phyloP scores from a whole-genome alignment of 139 green algal genomes.

The Volvox africanus region DNA sequence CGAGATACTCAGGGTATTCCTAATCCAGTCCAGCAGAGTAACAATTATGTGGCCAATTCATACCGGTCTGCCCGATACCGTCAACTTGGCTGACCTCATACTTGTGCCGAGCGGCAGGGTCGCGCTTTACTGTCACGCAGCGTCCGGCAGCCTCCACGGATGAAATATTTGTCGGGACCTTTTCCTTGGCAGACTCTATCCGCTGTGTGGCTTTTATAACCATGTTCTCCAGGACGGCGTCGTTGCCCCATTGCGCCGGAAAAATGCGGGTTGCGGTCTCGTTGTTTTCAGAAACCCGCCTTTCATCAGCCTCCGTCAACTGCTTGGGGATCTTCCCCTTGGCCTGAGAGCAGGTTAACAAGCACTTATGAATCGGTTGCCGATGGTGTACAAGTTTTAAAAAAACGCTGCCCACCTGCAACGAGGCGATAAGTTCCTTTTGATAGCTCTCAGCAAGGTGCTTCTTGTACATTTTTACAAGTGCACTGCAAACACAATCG shows the following conservation, averaged over 20 bases:
- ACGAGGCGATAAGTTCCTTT: constrained; percentile 8
- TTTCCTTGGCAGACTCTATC: neutral
- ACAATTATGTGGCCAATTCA: no score
- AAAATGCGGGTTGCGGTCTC: constrained; percentile 24
- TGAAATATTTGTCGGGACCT: neutral
- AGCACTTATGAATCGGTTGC: neutral
- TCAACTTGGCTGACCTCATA: neutral
- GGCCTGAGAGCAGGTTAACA: neutral
- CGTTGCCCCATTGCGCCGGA: neutral
- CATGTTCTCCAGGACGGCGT: constrained; percentile 17
- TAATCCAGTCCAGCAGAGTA: no score
- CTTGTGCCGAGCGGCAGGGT: neutral
- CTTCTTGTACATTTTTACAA: constrained; percentile 1
- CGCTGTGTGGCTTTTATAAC: constrained; percentile 4
- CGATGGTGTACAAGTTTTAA: neutral
- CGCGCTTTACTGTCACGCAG: neutral
- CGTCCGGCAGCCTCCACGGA: neutral
- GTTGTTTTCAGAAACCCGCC: neutral
- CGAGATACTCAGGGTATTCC: no score
- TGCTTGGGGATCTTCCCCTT: constrained; percentile 22
- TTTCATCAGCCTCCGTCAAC: constrained; percentile 19
- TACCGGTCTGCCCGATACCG: no score
- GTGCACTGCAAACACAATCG: neutral
- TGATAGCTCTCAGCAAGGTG: constrained; percentile 31
- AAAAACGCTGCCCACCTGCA: neutral